A percentile compares a stretch with the other conserved stretches of the same genome.
Evolutionary conservation across 2,329 filamentous ascomycete species (phyloP).

Genomic region (Penicillium sp.): DNA sequence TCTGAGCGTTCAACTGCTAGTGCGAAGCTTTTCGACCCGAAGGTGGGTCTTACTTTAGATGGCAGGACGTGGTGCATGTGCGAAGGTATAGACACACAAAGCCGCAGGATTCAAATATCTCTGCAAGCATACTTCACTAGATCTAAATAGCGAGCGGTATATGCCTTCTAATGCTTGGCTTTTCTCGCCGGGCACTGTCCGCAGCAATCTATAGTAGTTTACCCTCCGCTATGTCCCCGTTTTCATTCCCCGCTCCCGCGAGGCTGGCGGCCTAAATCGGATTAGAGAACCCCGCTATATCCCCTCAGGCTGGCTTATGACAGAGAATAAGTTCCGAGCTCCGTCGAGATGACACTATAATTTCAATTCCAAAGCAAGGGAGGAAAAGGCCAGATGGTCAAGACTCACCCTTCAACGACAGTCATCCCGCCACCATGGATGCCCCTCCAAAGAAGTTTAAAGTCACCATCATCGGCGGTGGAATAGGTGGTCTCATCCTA

Average conservation of each 20-base stretch:
- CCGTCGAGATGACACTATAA: not conserved
- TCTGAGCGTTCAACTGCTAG: not conserved
- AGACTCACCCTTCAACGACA: not conserved
- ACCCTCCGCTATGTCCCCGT: not conserved
- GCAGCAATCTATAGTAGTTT: not conserved
- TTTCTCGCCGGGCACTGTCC: not conserved
- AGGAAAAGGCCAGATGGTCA: not conserved
- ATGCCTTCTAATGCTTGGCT: no score
- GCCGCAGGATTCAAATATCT: no score
- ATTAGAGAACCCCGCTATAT: not conserved
- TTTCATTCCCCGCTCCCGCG: not conserved
- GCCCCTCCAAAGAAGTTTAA: constrained; percentile 41
- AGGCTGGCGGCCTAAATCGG: no score
- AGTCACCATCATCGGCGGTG: constrained; percentile 63
- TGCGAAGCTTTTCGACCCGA: no score
- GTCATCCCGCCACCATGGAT: not conserved
- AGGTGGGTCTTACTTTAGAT: no score
- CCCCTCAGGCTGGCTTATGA: not conserved
- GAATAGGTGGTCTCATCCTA: constrained; percentile 61
- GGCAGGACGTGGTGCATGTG: no score
- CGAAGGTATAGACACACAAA: no score
- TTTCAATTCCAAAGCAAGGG: not conserved
- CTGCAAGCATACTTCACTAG: no score
- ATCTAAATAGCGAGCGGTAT: no score
- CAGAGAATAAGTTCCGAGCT: not conserved